These are phyloP conservation scores for Mucor indicus DNA, from an alignment of 371 early-diverging fungal species.

Conservation along the genomic window DNA sequence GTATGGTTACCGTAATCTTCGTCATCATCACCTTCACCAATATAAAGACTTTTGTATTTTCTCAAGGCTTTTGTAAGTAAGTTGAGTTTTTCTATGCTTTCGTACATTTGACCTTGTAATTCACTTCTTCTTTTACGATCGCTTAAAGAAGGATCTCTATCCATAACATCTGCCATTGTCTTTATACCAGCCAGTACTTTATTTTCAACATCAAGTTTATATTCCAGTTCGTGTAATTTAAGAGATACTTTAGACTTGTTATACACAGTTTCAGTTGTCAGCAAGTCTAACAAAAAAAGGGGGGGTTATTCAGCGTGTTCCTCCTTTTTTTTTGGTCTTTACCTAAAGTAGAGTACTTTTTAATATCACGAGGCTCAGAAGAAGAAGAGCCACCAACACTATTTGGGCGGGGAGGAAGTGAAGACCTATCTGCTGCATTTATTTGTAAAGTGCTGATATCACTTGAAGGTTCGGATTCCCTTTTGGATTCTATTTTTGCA, in stretches of 20 bases:
- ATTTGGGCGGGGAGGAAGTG: conserved; percentile 21
- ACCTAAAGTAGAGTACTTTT: conserved; percentile 45
- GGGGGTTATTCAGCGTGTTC: neutral
- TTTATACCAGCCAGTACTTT: conserved; percentile 80
- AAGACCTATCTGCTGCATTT: neutral
- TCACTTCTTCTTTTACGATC: conserved; percentile 62
- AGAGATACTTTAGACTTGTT: conserved; percentile 84
- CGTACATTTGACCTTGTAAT: conserved; percentile 65
- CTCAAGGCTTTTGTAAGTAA: conserved; percentile 78
- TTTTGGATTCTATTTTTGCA: conserved; percentile 18
- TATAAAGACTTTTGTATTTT: conserved; percentile 81
- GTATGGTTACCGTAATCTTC: conserved; percentile 30
- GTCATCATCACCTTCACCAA: conserved; percentile 68
- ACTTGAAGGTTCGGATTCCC: neutral
- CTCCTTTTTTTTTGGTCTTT: conserved; percentile 1
- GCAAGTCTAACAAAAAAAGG: conserved; percentile 53
- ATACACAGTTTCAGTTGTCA: conserved; percentile 72
- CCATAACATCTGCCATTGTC: conserved; percentile 55
- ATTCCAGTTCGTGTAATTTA: conserved; percentile 81
- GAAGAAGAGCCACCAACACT: conserved; percentile 14
- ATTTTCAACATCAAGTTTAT: conserved; percentile 89
- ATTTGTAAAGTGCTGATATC: too few relatives aligned
- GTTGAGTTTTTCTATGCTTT: conserved; percentile 80
- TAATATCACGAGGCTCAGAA: conserved; percentile 11
- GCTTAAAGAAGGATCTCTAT: conserved; percentile 27